phyloP scores from a whole-genome alignment of 2,329 filamentous ascomycete species.

The Microdochium bolleyi region DNA sequence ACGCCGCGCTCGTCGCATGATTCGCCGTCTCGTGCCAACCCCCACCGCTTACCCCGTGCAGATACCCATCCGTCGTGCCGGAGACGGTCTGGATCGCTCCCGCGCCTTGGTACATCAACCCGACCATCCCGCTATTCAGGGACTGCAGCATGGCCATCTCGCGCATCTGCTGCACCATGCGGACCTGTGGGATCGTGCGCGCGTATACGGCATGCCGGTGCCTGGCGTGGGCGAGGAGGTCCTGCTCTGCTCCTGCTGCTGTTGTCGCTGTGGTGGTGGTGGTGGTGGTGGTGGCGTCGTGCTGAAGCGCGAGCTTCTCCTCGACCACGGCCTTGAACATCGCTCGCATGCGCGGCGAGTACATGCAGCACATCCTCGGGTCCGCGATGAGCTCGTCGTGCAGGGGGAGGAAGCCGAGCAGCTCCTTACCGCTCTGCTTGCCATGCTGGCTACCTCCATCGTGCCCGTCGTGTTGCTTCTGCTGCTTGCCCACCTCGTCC shows the following conservation, averaged over 20 bases:
- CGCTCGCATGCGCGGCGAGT: constrained; percentile 28
- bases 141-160: constrained; percentile 21
- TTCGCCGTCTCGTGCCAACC: constrained; percentile 26
- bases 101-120: constrained; percentile 24
- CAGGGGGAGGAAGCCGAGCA: constrained; percentile 13
- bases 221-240: constrained; percentile 10
- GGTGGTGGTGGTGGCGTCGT: neutral
- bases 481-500: too few relatives aligned
- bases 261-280: neutral
- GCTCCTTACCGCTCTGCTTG: neutral
- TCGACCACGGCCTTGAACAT: constrained; percentile 16
- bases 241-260: neutral
- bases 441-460: neutral
- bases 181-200: constrained; percentile 18
- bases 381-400: constrained; percentile 14
- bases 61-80: constrained; percentile 18
- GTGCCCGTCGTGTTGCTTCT: too few relatives aligned
- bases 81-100: constrained; percentile 15
- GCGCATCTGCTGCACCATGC: constrained; percentile 17
- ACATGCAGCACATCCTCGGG: constrained; percentile 24
- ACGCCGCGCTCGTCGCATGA: constrained; percentile 19
- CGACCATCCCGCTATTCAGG: constrained; percentile 22
- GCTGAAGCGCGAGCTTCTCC: constrained; percentile 8
- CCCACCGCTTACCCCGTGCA: constrained; percentile 23
- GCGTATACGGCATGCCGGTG: constrained; percentile 19